phyloP scores from a whole-genome alignment of 73 alveolate genomes.

The Stentor coeruleus region DNA sequence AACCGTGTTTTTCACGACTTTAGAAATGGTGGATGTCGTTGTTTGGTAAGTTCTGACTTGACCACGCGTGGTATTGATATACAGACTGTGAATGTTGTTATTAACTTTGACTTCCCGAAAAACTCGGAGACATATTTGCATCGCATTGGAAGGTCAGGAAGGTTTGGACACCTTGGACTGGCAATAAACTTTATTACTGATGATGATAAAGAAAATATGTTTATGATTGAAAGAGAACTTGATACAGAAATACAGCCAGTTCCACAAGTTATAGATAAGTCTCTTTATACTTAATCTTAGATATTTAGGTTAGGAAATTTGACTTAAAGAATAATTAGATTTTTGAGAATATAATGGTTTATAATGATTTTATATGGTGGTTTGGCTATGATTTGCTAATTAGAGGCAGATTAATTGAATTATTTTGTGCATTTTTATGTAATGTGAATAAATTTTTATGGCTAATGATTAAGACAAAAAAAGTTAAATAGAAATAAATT shows the following conservation, averaged over 20 bases:
- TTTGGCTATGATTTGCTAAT: too few species aligned
- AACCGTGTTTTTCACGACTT: constrained; percentile 89
- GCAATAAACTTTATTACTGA: constrained; percentile 83
- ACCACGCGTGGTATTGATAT: constrained; percentile 99
- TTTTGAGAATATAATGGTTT: too few species aligned
- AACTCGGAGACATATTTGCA: constrained; percentile 97
- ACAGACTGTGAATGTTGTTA: constrained; percentile 94
- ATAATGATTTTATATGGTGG: too few species aligned
- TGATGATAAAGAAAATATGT: constrained; percentile 65
- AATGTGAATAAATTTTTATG: too few species aligned
- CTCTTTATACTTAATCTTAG: constrained; percentile 77
- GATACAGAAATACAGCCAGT: constrained; percentile 96
- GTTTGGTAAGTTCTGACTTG: constrained; percentile 76
- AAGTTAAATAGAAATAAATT: too few species aligned
- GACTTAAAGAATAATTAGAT: too few species aligned
- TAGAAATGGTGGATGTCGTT: constrained; percentile 69
- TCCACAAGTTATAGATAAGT: constrained; percentile 97
- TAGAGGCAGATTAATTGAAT: too few species aligned
- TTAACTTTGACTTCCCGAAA: constrained; percentile 97
- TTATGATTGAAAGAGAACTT: constrained; percentile 89
- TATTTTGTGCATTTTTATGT: too few species aligned
- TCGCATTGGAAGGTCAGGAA: constrained; percentile 98
- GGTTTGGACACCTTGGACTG: constrained; percentile 89
- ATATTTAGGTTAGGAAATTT: too few species aligned
- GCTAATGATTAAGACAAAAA: too few species aligned